phyloP scores from a whole-genome alignment of 1,284 basidiomycete genomes.

The Cryptococcus maquisensis region DNA sequence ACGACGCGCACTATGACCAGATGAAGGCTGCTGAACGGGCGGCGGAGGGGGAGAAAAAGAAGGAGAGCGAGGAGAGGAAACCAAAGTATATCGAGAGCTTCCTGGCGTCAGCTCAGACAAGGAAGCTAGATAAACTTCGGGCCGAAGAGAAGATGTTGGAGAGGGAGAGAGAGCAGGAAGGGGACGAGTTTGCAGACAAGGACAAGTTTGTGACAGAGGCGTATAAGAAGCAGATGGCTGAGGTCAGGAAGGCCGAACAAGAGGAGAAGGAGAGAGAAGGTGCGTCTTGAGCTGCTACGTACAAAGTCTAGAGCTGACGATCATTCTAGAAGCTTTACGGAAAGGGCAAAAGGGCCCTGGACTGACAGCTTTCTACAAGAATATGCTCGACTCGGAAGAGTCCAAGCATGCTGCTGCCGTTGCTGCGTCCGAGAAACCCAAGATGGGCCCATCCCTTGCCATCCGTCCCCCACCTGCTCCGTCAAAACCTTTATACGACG shows the following conservation, averaged over 20 bases:
- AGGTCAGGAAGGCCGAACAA: slow-evolving; percentile 82
- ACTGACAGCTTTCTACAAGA: slow-evolving; percentile 80
- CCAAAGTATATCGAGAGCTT: slow-evolving; percentile 90
- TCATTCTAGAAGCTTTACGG: slow-evolving; percentile 53
- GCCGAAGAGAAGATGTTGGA: slow-evolving; percentile 99
- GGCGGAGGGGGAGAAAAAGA: slow-evolving; percentile 67
- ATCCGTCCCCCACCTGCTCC: slow-evolving; percentile 26
- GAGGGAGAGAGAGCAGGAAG: slow-evolving; percentile 85
- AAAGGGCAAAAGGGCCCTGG: slow-evolving; percentile 58
- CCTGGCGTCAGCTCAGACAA: slow-evolving; percentile 75
- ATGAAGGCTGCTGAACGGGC: slow-evolving; percentile 82
- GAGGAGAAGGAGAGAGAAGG: slow-evolving; percentile 84
- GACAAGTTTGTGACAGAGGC: slow-evolving; percentile 96
- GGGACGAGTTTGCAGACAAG: slow-evolving; percentile 90
- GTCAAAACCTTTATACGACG: slow-evolving; percentile 24
- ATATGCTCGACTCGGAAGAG: slow-evolving; percentile 73
- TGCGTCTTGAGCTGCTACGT: slow-evolving; percentile 45
- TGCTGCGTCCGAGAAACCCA: slow-evolving; percentile 56
- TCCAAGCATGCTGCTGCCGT: slow-evolving; percentile 78
- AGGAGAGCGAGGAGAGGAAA: slow-evolving; percentile 69
- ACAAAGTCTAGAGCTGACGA: background rate
- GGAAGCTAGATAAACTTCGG: slow-evolving; percentile 82
- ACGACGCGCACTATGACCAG: slow-evolving; percentile 92
- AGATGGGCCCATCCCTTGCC: slow-evolving; percentile 50
- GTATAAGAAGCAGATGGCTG: slow-evolving; percentile 94